Evolutionary conservation across 352 stramenopile species (phyloP).

Genomic region (Bremia lactucae): DNA sequence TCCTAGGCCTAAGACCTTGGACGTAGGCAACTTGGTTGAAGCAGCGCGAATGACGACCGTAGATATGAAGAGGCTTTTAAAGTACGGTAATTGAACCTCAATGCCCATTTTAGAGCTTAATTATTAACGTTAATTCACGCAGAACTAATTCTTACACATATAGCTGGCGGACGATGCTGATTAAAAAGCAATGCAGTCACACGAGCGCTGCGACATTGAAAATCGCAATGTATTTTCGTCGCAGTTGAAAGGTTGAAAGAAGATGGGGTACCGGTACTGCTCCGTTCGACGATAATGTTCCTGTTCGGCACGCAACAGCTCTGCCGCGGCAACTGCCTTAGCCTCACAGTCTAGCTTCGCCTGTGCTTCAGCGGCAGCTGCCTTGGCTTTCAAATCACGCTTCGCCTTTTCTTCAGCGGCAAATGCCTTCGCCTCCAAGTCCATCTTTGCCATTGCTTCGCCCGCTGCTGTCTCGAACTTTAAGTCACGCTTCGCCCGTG

Average conservation of each 20-base stretch:
- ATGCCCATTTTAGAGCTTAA: too few species aligned
- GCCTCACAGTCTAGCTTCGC: conserved; percentile 2
- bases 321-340: conserved; percentile 9
- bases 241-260: conserved; percentile 27
- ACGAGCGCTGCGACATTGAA: conserved; percentile 6
- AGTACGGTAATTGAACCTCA: too few species aligned
- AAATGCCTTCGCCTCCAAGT: conserved; percentile 8
- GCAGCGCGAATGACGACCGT: too few species aligned
- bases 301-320: conserved; percentile 16
- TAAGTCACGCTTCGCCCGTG: background rate
- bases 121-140: too few species aligned
- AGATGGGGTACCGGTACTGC: conserved; percentile 22
- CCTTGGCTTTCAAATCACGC: conserved; percentile 5
- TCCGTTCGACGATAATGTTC: conserved; percentile 19
- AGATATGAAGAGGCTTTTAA: too few species aligned
- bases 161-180: background rate
- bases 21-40: too few species aligned
- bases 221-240: conserved; percentile 16
- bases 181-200: conserved; percentile 14
- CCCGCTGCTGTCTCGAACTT: conserved; percentile 8
- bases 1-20: too few species aligned
- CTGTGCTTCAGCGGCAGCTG: conserved; percentile 7
- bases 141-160: too few species aligned
- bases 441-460: conserved; percentile 1
- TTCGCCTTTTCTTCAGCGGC: conserved; percentile 5